phyloP scores from a whole-genome alignment of 2,329 filamentous ascomycete species.

The Basipetospora chlamydospora region DNA sequence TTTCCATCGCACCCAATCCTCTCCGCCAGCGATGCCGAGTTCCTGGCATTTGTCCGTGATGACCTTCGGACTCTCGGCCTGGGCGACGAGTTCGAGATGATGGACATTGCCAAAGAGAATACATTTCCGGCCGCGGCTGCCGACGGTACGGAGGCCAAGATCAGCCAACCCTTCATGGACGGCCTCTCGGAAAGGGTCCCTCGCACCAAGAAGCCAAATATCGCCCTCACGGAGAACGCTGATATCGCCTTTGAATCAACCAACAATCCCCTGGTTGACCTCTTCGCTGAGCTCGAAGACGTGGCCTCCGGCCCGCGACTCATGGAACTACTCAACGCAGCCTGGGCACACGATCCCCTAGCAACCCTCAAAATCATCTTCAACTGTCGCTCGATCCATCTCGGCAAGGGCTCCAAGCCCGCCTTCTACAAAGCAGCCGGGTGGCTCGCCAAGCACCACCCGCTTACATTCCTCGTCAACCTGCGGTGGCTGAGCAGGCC shows the following conservation, averaged over 20 bases:
- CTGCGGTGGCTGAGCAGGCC: conserved; percentile 40
- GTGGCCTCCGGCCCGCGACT: conserved; percentile 21
- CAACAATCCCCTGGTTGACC: conserved; percentile 30
- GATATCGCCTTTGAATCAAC: conserved; percentile 34
- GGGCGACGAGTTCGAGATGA: background rate
- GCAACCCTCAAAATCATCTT: conserved; percentile 44
- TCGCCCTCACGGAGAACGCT: conserved; percentile 36
- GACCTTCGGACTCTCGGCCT: conserved; percentile 10
- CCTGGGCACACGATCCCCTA: conserved; percentile 33
- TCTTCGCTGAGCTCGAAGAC: conserved; percentile 37
- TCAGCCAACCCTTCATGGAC: conserved; percentile 1
- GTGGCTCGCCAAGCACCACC: conserved; percentile 41
- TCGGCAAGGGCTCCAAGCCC: conserved; percentile 35
- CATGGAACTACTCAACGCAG: conserved; percentile 24
- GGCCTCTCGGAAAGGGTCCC: background rate
- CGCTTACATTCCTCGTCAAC: conserved; percentile 36
- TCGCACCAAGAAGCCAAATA: conserved; percentile 24
- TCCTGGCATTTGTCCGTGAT: conserved; percentile 16
- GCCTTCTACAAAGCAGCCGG: conserved; percentile 38
- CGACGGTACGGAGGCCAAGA: background rate
- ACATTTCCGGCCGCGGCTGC: background rate
- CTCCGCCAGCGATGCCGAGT: conserved; percentile 16
- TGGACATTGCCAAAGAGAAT: background rate
- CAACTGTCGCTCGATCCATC: conserved; percentile 44
- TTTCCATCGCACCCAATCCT: conserved; percentile 23